Evolutionary conservation across 2,329 filamentous ascomycete species (phyloP).

Genomic region (Botrytis hyacinthi): DNA sequence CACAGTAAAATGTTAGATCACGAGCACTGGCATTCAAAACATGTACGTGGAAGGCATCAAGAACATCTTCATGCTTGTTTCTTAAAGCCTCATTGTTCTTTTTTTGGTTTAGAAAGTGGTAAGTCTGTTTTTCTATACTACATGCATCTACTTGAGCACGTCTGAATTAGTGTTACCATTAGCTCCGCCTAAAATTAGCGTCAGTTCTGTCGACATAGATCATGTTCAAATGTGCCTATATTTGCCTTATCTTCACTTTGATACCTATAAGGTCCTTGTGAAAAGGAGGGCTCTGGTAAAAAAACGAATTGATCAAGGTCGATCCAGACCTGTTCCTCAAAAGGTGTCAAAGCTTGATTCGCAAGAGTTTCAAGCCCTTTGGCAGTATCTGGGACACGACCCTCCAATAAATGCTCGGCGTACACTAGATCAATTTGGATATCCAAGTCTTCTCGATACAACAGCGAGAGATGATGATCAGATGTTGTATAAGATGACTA

Average conservation of each 20-base stretch:
- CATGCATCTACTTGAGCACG: neutral
- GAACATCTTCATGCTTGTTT: constrained; percentile 24
- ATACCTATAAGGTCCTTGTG: neutral
- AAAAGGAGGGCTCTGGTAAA: neutral
- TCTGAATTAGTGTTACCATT: neutral
- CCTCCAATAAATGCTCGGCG: constrained; percentile 22
- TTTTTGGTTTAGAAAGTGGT: constrained; percentile 9
- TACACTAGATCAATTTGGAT: constrained; percentile 24
- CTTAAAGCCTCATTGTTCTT: constrained; percentile 21
- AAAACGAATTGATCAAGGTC: neutral
- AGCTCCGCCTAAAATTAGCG: neutral
- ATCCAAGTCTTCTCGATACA: constrained; percentile 22
- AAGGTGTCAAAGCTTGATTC: constrained; percentile 19
- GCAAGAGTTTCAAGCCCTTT: constrained; percentile 20
- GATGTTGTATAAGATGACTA: neutral
- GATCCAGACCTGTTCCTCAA: constrained; percentile 21
- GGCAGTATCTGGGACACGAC: constrained; percentile 25
- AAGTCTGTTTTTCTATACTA: neutral
- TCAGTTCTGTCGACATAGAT: neutral
- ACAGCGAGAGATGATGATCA: constrained; percentile 20
- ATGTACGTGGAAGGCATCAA: constrained; percentile 20
- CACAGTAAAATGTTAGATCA: constrained; percentile 11
- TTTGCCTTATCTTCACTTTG: constrained; percentile 2
- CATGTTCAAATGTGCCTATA: constrained; percentile 4
- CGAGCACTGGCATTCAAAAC: constrained; percentile 23